Evolutionary conservation across 2,329 filamentous ascomycete genomes (phyloP).

Genomic region (Aspergillus sp.): DNA sequence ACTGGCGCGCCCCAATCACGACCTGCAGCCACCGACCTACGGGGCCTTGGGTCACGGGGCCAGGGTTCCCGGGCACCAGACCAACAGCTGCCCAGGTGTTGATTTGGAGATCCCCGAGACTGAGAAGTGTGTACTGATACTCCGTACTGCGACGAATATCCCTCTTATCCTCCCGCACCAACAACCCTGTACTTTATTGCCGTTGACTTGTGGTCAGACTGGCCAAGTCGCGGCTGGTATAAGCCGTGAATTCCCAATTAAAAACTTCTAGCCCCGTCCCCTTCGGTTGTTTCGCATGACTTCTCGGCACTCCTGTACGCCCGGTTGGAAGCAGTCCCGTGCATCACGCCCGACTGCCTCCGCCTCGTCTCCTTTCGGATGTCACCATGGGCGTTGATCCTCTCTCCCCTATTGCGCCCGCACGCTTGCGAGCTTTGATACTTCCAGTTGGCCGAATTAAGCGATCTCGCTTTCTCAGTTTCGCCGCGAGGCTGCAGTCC

Average conservation of each 20-base stretch:
- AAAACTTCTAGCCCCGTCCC: background rate
- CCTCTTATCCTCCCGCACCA: background rate
- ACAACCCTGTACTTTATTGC: background rate
- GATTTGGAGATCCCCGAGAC: no score
- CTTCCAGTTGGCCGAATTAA: constrained; percentile 86
- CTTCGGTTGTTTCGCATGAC: constrained; percentile 20
- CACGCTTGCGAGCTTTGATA: constrained; percentile 83
- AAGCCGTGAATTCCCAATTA: background rate
- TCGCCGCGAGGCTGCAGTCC: constrained; percentile 73
- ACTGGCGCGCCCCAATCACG: background rate
- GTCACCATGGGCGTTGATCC: constrained; percentile 82
- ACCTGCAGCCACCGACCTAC: background rate
- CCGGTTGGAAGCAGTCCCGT: constrained; percentile 35
- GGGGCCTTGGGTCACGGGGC: background rate
- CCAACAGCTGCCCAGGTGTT: background rate
- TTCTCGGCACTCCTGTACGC: constrained; percentile 16
- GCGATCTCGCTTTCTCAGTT: constrained; percentile 73
- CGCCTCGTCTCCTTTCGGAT: constrained; percentile 38
- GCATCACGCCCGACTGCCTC: constrained; percentile 31
- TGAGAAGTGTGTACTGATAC: no score
- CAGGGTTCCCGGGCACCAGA: background rate
- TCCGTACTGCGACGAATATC: no score
- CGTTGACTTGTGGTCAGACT: background rate
- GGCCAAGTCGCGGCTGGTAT: background rate
- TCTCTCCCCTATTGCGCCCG: constrained; percentile 86